phyloP scores from a whole-genome alignment of 176 grass and related monocot species.

The Oryza punctata region DNA sequence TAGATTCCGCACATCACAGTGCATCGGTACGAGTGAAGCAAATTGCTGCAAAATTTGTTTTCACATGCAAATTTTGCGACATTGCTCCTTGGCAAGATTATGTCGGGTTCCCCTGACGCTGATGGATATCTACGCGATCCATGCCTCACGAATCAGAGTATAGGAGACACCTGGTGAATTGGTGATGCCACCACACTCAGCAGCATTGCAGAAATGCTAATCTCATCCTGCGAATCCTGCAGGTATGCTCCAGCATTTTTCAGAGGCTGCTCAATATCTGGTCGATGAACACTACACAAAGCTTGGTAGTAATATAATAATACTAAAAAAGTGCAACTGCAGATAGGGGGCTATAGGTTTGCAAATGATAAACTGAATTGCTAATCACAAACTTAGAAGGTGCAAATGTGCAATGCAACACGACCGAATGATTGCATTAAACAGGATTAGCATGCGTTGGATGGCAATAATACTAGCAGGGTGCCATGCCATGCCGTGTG shows the following conservation, averaged over 20 bases:
- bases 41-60: constrained; percentile 24
- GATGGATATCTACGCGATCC: constrained; percentile 32
- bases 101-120: constrained; percentile 31
- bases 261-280: not conserved
- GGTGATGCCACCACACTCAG: not conserved
- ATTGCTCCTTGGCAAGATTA: constrained; percentile 44
- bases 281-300: not conserved
- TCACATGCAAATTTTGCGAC: constrained; percentile 7
- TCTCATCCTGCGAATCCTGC: not conserved
- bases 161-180: not conserved
- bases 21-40: constrained; percentile 24
- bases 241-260: not conserved
- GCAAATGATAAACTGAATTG: not conserved
- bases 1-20: constrained; percentile 34
- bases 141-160: not conserved
- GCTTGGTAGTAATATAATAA: not conserved
- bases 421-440: constrained; percentile 40
- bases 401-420: not conserved
- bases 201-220: constrained; percentile 28
- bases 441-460: constrained; percentile 47
- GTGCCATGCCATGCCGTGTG: not conserved
- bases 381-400: not conserved
- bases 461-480: constrained; percentile 14
- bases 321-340: not conserved
- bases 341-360: not conserved